Percentiles rank a stretch among this genome's conserved stretches.
These are phyloP conservation scores for Naematelia aurantialba DNA, from an alignment of 768 basidiomycete genomes.

Conservation along the genomic window DNA sequence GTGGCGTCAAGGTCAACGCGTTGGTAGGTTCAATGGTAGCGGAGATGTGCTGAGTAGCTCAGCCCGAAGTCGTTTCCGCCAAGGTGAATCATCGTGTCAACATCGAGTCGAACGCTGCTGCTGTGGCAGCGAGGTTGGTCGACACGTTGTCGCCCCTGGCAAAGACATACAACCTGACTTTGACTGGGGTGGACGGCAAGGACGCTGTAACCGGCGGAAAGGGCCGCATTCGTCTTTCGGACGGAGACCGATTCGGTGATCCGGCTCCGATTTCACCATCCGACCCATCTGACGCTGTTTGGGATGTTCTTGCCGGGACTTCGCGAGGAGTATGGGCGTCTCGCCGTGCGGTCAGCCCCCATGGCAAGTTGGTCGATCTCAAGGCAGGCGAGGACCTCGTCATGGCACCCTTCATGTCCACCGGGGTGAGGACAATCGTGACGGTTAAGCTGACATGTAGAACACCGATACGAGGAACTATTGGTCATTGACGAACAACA, in stretches of 20 bases:
- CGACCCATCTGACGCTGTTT: conserved; percentile 23
- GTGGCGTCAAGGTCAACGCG: conserved; percentile 63
- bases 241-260: conserved; percentile 29
- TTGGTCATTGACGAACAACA: conserved; percentile 43
- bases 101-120: conserved; percentile 24
- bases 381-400: conserved; percentile 19
- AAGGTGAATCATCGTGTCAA: conserved; percentile 47
- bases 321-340: conserved; percentile 34
- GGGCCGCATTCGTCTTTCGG: conserved; percentile 10
- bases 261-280: conserved; percentile 36
- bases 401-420: conserved; percentile 40
- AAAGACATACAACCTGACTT: conserved; percentile 2
- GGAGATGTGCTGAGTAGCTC: conserved; percentile 6
- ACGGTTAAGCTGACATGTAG: conserved; percentile 14
- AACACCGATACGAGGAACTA: conserved; percentile 42
- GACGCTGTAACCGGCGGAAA: neutral
- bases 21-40: conserved; percentile 56
- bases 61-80: conserved; percentile 40
- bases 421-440: conserved; percentile 15
- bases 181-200: neutral
- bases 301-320: conserved; percentile 38
- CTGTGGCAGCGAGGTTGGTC: conserved; percentile 20
- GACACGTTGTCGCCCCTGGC: conserved; percentile 14
- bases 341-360: conserved; percentile 8
- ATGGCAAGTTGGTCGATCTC: conserved; percentile 7